Evolutionary conservation across 805 yeast species (phyloP).

Genomic region (Wickerhamiella bombiphila): DNA sequence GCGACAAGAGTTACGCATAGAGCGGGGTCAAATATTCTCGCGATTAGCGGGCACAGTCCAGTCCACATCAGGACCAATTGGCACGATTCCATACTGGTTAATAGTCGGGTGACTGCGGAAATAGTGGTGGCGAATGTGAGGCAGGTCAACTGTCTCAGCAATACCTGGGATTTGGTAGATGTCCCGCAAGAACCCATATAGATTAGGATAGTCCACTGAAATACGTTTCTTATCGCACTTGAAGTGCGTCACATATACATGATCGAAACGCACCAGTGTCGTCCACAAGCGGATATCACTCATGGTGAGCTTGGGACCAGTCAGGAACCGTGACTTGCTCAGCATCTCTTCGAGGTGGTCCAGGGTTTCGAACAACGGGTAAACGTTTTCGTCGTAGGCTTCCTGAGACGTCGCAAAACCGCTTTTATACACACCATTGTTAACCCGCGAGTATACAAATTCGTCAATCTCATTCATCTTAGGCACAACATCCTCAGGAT

Average conservation of each 20-base stretch:
- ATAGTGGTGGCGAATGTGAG: constrained; percentile 83
- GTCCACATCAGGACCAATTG: constrained; percentile 57
- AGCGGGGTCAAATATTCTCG: constrained; percentile 8
- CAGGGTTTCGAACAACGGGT: constrained; percentile 45
- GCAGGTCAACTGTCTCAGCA: constrained; percentile 66
- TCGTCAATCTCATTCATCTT: constrained; percentile 64
- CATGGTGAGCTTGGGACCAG: constrained; percentile 63
- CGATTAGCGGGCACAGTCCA: constrained; percentile 16
- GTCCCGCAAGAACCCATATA: constrained; percentile 67
- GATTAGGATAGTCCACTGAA: constrained; percentile 59
- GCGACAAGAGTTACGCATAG: too few species aligned
- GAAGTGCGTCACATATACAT: constrained; percentile 89
- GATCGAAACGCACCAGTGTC: constrained; percentile 81
- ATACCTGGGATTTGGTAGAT: constrained; percentile 60
- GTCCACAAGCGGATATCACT: constrained; percentile 81
- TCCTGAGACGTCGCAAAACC: constrained; percentile 82
- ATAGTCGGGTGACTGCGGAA: constrained; percentile 69
- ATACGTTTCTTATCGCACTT: constrained; percentile 79
- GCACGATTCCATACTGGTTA: constrained; percentile 74
- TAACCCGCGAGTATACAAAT: constrained; percentile 73
- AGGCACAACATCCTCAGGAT: constrained; percentile 39
- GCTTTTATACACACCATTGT: constrained; percentile 85
- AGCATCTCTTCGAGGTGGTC: constrained; percentile 30
- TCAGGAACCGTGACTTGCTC: constrained; percentile 31
- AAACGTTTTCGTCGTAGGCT: constrained; percentile 58